Evolutionary conservation across 2,329 filamentous ascomycete species (phyloP), one percentile per base, ranked within the genome.

Genomic region (Pseudogymnoascus sp.): DNA sequence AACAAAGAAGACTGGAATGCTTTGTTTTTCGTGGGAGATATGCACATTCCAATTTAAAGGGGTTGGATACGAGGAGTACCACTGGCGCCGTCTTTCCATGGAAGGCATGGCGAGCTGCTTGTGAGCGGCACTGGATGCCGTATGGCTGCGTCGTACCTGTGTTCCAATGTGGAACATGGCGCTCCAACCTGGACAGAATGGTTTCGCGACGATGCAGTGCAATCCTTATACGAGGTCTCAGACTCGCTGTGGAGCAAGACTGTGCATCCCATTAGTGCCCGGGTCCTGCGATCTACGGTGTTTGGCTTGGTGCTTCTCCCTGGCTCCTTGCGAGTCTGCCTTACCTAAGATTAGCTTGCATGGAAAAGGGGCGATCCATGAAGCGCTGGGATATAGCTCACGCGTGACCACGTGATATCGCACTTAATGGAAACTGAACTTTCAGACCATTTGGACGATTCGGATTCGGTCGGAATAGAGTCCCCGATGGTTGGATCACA

Each of bases 321-420:
- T 34, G n/a, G 10, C 51, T 57, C 26, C 51, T 57, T 57, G 51
- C 51, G 51, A 57, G 51, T 57, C 51, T 57, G 51, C 51, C 51
- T 57, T 57, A 57, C 51, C 51, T 57, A 57, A 57, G 14, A 57
- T 57, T 57, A 34, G 51, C n/a, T 18, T 18, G 29, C 51, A 57
- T 18, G 51, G 51, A 34, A 57, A 57, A 12, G 51, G 51, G 51
- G 26, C 26, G 51, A 57, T 57, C 29, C n/a, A 31, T 57, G n/a
- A 34, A 57, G 51, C 51, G 29, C 31, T 21, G n/a, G 51, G 21
- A 57, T 31, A 34, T 18, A 29, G 7, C 51, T 8, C 29, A 34
- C 51, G 51, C 51, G 51, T 57, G 51, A 34, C 10, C 51, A 57
- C 51, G 51, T 57, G 51, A 57, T 57, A 34, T 7, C 26, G 51